phyloP scores from a whole-genome alignment of 257 asterid genomes.

The Hygrophila difformis region DNA sequence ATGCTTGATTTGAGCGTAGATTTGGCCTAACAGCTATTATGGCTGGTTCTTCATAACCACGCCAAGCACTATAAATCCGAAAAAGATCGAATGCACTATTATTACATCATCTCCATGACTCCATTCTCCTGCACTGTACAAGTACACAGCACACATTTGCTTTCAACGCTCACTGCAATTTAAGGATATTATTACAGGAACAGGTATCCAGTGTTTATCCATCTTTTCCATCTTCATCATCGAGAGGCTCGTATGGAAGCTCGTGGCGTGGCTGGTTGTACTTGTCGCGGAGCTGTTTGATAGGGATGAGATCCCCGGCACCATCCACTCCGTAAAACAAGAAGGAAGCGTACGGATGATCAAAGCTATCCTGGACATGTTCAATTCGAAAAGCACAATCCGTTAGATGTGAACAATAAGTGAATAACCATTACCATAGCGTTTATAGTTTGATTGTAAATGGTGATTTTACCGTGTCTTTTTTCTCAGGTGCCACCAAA shows the following conservation, averaged over 20 bases:
- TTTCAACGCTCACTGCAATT: too few species aligned
- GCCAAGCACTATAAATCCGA: too few species aligned
- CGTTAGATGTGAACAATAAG: background rate
- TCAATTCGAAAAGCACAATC: background rate
- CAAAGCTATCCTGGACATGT: slow-evolving; percentile 53
- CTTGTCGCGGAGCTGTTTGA: slow-evolving; percentile 86
- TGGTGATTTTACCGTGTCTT: slow-evolving; percentile 35
- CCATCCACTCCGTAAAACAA: slow-evolving; percentile 79
- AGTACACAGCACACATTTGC: too few species aligned
- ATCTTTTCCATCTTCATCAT: slow-evolving; percentile 31
- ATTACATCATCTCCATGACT: too few species aligned
- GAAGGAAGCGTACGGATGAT: slow-evolving; percentile 86
- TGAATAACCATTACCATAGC: too few species aligned
- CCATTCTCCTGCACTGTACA: too few species aligned
- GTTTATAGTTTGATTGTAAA: background rate
- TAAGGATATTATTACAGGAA: too few species aligned
- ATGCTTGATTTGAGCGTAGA: too few species aligned
- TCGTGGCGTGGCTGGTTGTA: slow-evolving; percentile 80
- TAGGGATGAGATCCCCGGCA: slow-evolving; percentile 90
- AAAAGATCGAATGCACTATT: too few species aligned
- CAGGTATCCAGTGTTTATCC: slow-evolving; percentile 19
- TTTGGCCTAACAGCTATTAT: too few species aligned
- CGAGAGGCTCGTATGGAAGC: slow-evolving; percentile 45
- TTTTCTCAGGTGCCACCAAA: slow-evolving; percentile 39
- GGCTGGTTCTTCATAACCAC: too few species aligned